phyloP scores from a whole-genome alignment of 2,329 filamentous ascomycete species.

The Fusarium acutatum region DNA sequence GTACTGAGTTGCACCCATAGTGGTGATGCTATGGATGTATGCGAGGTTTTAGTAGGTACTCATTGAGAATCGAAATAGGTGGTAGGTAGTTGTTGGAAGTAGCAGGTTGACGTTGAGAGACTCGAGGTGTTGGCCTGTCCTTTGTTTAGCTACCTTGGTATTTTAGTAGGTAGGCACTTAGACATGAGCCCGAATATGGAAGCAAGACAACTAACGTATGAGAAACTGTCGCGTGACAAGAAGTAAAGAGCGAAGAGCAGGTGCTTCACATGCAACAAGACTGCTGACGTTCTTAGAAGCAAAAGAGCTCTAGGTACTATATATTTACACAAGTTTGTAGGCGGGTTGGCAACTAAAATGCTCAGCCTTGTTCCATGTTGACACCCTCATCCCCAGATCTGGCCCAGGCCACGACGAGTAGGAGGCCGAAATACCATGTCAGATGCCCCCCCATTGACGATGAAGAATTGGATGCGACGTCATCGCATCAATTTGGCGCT shows the following conservation, averaged over 20 bases:
- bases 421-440: constrained; percentile 18
- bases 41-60: not conserved
- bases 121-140: not conserved
- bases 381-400: constrained; percentile 6
- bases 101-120: not conserved
- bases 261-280: constrained; percentile 4
- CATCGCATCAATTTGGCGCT: constrained; percentile 23
- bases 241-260: not conserved
- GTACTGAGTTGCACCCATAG: constrained; percentile 57
- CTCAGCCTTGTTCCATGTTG: constrained; percentile 17
- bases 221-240: not conserved
- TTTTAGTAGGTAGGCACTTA: not conserved
- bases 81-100: not conserved
- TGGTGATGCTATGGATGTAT: not conserved
- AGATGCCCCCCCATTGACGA: constrained; percentile 11
- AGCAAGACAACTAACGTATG: constrained; percentile 1
- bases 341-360: not conserved
- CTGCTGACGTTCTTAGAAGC: not conserved
- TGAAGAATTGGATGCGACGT: constrained; percentile 23
- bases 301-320: not conserved
- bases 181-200: not conserved
- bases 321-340: not conserved
- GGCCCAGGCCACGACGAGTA: constrained; percentile 19
- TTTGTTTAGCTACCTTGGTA: not conserved
- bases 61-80: not conserved